Base-by-base conservation (phyloP, 78 protist species). In the Monocercomonoides exilis region DNA sequence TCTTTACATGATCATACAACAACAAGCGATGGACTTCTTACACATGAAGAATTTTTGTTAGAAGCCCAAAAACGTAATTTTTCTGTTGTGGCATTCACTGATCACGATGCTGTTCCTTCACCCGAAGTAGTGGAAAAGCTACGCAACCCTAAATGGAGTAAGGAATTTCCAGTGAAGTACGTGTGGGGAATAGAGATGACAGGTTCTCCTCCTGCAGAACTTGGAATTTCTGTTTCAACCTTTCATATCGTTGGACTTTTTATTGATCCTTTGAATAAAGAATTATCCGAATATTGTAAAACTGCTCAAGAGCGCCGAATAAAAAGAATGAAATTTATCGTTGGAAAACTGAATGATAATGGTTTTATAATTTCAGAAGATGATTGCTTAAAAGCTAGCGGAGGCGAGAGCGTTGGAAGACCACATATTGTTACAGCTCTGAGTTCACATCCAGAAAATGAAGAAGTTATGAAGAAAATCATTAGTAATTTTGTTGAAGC, bases 1-100 rank as follows among this genome's bases (percentile, higher is more conserved):
- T 84, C 86, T 4, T 42, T 84, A 4, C 86, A 84, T 84, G 43
- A 84, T 84, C 86, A 84, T 33, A 84, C 86, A 33, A 84, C 86
- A 4, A 33, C 86, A 5, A 46, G 84, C 46, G 86, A 84, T 21
- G 86, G 86, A 84, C 4, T 32, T 5, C 5, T 44, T 5, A 84
- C 6, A 32, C 77, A 84, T 33, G 42, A 33, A 4, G 6, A 5
- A 84, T 84, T 84, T 6, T 42, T 84, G 46, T 4, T 43, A n/a
- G 46, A 84, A 33, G 86, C 86, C 5, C 41, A 29, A 29, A 38
- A 5, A 29, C 6, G 33, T 11, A 33, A 33, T 77, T n/a, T 32
- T 42, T 5, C 44, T 33, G 21, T 84, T 84, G 6, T 84, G 34
- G 86, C 44, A 36, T 84, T 84, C 46, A 84, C 86, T 21, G 86